These are phyloP conservation scores for Lasiodiplodia citricola DNA, from an alignment of 2,329 filamentous ascomycete genomes.

Conservation along the genomic window DNA sequence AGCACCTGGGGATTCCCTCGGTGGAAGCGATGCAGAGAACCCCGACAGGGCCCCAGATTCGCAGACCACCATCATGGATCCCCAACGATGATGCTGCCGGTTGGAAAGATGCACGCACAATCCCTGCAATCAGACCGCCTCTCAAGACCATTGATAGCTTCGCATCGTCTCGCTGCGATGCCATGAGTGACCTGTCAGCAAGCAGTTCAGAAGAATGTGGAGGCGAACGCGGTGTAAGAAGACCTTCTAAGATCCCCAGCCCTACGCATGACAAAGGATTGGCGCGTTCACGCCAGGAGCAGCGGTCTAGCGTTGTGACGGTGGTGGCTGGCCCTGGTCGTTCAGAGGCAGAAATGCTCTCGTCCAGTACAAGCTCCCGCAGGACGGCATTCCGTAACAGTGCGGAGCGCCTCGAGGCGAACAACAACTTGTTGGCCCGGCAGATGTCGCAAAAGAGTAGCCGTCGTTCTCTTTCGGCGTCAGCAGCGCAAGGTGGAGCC, in stretches of 20 bases:
- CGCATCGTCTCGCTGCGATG: not conserved
- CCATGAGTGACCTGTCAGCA: slow-evolving; percentile 20
- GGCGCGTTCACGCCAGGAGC: slow-evolving; percentile 15
- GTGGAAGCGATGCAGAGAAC: slow-evolving; percentile 6
- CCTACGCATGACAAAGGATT: slow-evolving; percentile 12
- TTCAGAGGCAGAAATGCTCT: slow-evolving; percentile 14
- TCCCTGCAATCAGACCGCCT: slow-evolving; percentile 11
- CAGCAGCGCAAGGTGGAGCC: slow-evolving; percentile 20
- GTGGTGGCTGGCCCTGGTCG: slow-evolving; percentile 3
- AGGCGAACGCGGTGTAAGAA: not conserved
- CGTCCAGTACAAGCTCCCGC: slow-evolving; percentile 22
- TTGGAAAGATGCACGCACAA: not conserved
- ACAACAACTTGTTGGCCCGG: not conserved
- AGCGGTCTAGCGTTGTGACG: slow-evolving; percentile 8
- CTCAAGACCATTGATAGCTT: slow-evolving; percentile 11
- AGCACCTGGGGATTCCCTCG: slow-evolving; percentile 7
- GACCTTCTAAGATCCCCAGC: slow-evolving; percentile 19
- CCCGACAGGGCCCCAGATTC: slow-evolving; percentile 14
- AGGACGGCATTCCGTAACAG: slow-evolving; percentile 21
- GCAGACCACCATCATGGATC: slow-evolving; percentile 21
- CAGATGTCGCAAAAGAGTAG: not conserved
- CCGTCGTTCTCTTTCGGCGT: slow-evolving; percentile 9
- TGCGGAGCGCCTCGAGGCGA: slow-evolving; percentile 8
- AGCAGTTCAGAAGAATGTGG: slow-evolving; percentile 24
- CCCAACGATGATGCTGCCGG: slow-evolving; percentile 12